Evolutionary conservation across 257 asterid species (phyloP).

Genomic region (Solanum lignicaule): DNA sequence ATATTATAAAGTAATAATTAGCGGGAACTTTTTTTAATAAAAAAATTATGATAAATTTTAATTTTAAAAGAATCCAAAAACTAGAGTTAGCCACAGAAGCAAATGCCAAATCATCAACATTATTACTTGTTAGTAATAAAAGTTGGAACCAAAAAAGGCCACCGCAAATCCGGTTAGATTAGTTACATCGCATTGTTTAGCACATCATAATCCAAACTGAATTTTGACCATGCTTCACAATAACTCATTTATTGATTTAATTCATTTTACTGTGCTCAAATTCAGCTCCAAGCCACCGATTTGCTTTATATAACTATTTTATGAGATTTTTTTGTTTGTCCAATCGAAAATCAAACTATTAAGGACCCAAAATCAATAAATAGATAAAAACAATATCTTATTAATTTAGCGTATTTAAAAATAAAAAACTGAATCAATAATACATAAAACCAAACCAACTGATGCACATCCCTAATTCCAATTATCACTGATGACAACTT

Average conservation of each 20-base stretch:
- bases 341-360: too few species aligned
- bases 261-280: not conserved
- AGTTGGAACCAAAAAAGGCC: not conserved
- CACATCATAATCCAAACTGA: too few species aligned
- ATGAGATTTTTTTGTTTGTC: too few species aligned
- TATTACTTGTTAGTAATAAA: too few species aligned
- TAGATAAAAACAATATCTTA: too few species aligned
- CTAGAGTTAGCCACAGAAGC: not conserved
- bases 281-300: not conserved
- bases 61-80: not conserved
- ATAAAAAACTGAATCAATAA: rapidly evolving
- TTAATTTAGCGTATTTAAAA: too few species aligned
- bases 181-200: too few species aligned
- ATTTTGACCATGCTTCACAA: too few species aligned
- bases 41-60: not conserved
- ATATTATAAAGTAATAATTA: too few species aligned
- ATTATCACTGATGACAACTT: not conserved
- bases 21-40: too few species aligned
- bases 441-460: rapidly evolving
- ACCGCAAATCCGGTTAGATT: not conserved
- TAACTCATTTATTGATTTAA: too few species aligned
- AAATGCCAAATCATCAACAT: not conserved
- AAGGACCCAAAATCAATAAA: too few species aligned
- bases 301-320: not conserved
- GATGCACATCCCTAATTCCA: not conserved